A percentile compares a stretch with the other conserved stretches of the same genome.
Evolutionary conservation across 129 eudicot species (phyloP).

Genomic region (Escallonia herrerae): DNA sequence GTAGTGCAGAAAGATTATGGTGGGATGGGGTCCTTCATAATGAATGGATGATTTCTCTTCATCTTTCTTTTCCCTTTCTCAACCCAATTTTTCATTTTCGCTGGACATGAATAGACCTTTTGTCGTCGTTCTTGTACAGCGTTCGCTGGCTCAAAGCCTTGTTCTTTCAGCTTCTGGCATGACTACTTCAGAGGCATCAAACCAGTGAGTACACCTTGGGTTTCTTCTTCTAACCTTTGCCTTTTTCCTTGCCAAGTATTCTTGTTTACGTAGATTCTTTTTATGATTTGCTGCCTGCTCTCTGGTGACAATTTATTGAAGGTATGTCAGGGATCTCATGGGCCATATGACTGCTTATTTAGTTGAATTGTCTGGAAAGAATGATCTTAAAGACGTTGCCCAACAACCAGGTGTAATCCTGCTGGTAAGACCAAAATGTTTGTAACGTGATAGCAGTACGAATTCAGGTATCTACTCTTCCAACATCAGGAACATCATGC

Average conservation of each 20-base stretch:
- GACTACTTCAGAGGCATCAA: slow-evolving; percentile 43
- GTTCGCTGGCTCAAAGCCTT: slow-evolving; percentile 89
- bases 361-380: slow-evolving; percentile 63
- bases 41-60: neutral
- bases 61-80: neutral
- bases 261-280: neutral
- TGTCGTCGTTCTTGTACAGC: slow-evolving; percentile 34
- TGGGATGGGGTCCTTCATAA: too few species aligned
- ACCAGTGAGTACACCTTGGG: slow-evolving; percentile 47
- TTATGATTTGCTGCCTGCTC: slow-evolving; percentile 7
- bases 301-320: slow-evolving; percentile 17
- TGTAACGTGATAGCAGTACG: neutral
- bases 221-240: neutral
- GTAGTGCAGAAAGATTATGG: too few species aligned
- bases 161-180: slow-evolving; percentile 81
- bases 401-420: slow-evolving; percentile 80
- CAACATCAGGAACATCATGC: slow-evolving; percentile 9
- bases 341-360: slow-evolving; percentile 65
- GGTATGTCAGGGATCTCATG: slow-evolving; percentile 67
- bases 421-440: slow-evolving; percentile 39
- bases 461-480: neutral
- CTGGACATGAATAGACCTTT: neutral
- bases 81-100: neutral
- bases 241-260: neutral
- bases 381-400: slow-evolving; percentile 59